These are phyloP conservation scores for Blepharisma japonicum DNA, from an alignment of 73 alveolate species.

Conservation along the genomic window DNA sequence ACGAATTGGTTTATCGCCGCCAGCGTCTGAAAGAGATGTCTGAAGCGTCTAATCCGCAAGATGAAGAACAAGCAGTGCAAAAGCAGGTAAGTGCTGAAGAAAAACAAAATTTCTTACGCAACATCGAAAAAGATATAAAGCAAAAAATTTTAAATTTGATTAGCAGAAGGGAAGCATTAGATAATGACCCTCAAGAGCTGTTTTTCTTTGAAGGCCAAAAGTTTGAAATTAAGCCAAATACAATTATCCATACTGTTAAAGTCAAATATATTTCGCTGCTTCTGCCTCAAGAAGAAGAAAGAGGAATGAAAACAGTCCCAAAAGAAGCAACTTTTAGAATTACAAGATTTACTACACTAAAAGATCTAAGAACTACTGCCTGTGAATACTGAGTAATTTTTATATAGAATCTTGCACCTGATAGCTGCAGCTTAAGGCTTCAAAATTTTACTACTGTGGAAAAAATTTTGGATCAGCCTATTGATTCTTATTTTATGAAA, in stretches of 20 bases:
- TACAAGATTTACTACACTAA: neutral
- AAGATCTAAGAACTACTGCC: neutral
- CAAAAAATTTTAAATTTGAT: neutral
- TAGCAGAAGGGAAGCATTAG: neutral
- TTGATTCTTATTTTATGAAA: neutral
- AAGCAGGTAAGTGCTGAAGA: neutral
- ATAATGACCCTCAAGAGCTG: neutral
- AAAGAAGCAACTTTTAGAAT: constrained; percentile 12
- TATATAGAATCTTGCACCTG: neutral
- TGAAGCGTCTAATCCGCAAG: neutral
- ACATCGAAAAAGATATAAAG: neutral
- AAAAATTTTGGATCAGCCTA: neutral
- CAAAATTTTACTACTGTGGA: neutral
- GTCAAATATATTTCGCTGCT: neutral
- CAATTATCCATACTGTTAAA: constrained; percentile 15
- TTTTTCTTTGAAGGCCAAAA: constrained; percentile 26
- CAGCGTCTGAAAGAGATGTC: neutral
- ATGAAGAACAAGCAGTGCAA: neutral
- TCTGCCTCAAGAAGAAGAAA: neutral
- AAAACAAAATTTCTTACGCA: neutral
- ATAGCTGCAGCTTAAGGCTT: neutral
- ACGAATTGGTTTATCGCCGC: neutral
- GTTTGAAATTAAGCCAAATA: constrained; percentile 9
- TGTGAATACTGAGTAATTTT: constrained; percentile 2
- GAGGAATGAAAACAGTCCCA: neutral